Evolutionary conservation across 2,329 filamentous ascomycete genomes (phyloP).

Genomic region (Endothia cerciana): DNA sequence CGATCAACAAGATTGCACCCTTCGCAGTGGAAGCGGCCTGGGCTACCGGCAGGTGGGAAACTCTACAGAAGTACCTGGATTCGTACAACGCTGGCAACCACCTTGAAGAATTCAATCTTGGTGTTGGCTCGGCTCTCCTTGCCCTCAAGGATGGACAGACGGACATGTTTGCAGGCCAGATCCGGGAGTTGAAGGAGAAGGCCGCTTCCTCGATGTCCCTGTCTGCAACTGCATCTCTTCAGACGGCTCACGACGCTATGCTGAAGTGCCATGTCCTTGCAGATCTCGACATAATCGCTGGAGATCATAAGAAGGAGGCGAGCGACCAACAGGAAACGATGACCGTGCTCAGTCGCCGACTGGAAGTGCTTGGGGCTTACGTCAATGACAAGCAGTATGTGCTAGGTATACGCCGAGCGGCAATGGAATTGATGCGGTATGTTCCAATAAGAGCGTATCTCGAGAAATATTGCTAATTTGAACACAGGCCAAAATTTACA

Average conservation of each 20-base stretch:
- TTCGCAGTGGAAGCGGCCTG: slow-evolving; percentile 92
- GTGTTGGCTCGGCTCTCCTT: slow-evolving; percentile 70
- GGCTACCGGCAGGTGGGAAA: slow-evolving; percentile 82
- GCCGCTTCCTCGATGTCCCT: slow-evolving; percentile 76
- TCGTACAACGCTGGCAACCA: slow-evolving; percentile 54
- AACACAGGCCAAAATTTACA: slow-evolving; percentile 60
- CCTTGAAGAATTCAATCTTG: slow-evolving; percentile 78
- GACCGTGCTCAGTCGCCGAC: slow-evolving; percentile 68
- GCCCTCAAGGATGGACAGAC: slow-evolving; percentile 59
- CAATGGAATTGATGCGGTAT: slow-evolving; percentile 78
- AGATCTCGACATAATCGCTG: slow-evolving; percentile 80
- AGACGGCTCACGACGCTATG: slow-evolving; percentile 82
- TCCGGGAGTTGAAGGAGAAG: slow-evolving; percentile 69
- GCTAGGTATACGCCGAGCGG: slow-evolving; percentile 80
- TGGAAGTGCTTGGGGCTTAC: slow-evolving; percentile 89
- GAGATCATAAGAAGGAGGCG: slow-evolving; percentile 46
- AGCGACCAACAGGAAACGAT: slow-evolving; percentile 48
- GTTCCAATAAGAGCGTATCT: slow-evolving; percentile 35
- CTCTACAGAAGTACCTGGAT: slow-evolving; percentile 68
- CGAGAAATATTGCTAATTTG: slow-evolving; percentile 35
- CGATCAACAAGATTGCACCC: slow-evolving; percentile 69
- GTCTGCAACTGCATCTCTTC: slow-evolving; percentile 78
- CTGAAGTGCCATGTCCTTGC: slow-evolving; percentile 85
- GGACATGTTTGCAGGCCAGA: slow-evolving; percentile 56
- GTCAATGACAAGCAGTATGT: slow-evolving; percentile 93